Percentiles rank a stretch among this genome's conserved stretches.
Conservation (phyloP, 1,284 basidiomycete species). For the Puccinia hordei region DNA sequence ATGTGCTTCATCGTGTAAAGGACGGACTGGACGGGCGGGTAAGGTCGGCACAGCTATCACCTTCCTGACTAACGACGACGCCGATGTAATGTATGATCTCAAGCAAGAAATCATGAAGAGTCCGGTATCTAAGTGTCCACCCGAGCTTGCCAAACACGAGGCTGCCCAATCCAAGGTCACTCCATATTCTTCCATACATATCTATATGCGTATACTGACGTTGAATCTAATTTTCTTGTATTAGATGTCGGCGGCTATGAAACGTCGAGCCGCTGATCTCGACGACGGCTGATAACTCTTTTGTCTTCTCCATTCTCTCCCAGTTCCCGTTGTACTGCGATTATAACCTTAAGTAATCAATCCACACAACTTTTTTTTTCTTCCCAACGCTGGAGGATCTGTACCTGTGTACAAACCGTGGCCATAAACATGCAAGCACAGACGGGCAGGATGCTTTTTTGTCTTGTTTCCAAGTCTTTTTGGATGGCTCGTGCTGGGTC, state of each 20-base stretch:
- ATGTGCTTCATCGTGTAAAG: background rate
- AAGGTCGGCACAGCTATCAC: constrained; percentile 91
- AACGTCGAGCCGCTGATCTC: constrained; percentile 41
- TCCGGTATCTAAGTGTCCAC: constrained; percentile 82
- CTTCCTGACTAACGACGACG: constrained; percentile 91
- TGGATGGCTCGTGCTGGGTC: no score
- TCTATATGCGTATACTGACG: background rate
- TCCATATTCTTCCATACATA: background rate
- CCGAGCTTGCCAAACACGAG: constrained; percentile 84
- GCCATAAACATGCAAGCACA: no score
- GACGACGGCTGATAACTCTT: constrained; percentile 32
- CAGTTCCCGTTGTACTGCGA: no score
- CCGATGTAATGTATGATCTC: constrained; percentile 94
- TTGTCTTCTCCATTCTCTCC: background rate
- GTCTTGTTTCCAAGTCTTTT: no score
- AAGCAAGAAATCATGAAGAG: constrained; percentile 93
- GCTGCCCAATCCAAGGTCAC: constrained; percentile 67
- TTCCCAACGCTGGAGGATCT: no score
- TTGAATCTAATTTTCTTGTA: constrained; percentile 1
- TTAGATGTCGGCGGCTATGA: constrained; percentile 50
- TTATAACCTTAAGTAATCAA: no score
- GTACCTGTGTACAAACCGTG: no score
- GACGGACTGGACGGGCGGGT: constrained; percentile 91
- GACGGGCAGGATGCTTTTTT: no score
- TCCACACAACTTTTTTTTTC: no score